Conservation (phyloP, 2,329 filamentous ascomycete species). For the Ceratocystis cubensis region DNA sequence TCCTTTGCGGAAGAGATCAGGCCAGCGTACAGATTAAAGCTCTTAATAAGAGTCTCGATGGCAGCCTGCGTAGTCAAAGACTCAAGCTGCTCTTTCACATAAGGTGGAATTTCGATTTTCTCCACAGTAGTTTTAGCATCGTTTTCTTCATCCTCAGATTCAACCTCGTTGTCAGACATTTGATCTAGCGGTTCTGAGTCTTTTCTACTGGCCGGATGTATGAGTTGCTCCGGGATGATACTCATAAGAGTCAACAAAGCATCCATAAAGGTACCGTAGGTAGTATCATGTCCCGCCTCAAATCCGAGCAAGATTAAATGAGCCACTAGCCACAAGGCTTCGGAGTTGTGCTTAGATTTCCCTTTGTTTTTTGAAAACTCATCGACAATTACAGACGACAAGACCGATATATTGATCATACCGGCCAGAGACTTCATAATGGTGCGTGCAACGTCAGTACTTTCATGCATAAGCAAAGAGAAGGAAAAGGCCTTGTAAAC, state of each 20-base stretch:
- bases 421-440: constrained; percentile 4
- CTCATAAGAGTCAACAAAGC: constrained; percentile 3
- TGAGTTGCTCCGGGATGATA: background rate
- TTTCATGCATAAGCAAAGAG: constrained; percentile 29
- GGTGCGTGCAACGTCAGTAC: background rate
- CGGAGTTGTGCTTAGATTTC: constrained; percentile 28
- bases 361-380: constrained; percentile 27
- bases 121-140: background rate
- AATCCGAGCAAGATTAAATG: constrained; percentile 50
- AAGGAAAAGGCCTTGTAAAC: constrained; percentile 30
- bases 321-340: constrained; percentile 51
- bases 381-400: constrained; percentile 34
- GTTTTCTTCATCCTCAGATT: background rate
- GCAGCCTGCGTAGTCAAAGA: constrained; percentile 13
- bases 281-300: constrained; percentile 21
- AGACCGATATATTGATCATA: constrained; percentile 20
- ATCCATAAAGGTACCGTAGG: constrained; percentile 2
- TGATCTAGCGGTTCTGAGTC: background rate
- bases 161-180: background rate
- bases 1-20: background rate
- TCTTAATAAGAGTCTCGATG: constrained; percentile 12
- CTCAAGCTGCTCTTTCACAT: constrained; percentile 6
- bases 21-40: constrained; percentile 10
- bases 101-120: constrained; percentile 7
- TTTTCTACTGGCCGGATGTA: background rate